Conservation (phyloP, 2,329 filamentous ascomycete species). For the Verticillium albo-atrum region DNA sequence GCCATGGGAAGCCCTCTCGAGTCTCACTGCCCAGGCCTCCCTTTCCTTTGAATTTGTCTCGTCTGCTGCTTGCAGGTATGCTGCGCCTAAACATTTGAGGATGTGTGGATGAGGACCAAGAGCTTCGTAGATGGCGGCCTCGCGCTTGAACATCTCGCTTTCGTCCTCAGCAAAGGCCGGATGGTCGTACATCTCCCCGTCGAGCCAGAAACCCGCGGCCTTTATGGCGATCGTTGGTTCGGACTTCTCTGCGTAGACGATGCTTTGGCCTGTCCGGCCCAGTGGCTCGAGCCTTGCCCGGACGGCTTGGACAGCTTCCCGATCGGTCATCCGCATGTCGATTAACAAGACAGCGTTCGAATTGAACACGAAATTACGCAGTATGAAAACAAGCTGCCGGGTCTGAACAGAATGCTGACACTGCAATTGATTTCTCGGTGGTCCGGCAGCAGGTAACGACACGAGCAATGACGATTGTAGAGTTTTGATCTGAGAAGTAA, state of each 20-base stretch:
- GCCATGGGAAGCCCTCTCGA: background rate
- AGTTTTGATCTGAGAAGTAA: background rate
- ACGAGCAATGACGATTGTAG: background rate
- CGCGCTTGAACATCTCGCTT: background rate
- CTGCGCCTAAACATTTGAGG: background rate
- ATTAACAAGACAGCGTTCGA: background rate
- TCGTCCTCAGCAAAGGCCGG: background rate
- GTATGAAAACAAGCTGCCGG: background rate
- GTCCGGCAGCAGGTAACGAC: background rate
- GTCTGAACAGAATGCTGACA: background rate
- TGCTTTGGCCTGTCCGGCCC: background rate
- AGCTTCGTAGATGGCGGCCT: background rate
- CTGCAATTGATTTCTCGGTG: background rate
- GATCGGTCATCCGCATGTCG: background rate
- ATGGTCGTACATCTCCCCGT: background rate
- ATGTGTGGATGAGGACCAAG: background rate
- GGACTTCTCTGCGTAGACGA: background rate
- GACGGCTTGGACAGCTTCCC: background rate
- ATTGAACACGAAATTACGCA: background rate
- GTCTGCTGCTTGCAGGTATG: background rate
- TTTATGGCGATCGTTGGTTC: background rate
- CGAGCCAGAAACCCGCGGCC: background rate
- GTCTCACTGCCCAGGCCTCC: background rate
- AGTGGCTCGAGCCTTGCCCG: background rate
- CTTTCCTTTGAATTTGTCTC: background rate